phyloP scores from a whole-genome alignment of 768 basidiomycete genomes.

The Pleurotus ostreatus region DNA sequence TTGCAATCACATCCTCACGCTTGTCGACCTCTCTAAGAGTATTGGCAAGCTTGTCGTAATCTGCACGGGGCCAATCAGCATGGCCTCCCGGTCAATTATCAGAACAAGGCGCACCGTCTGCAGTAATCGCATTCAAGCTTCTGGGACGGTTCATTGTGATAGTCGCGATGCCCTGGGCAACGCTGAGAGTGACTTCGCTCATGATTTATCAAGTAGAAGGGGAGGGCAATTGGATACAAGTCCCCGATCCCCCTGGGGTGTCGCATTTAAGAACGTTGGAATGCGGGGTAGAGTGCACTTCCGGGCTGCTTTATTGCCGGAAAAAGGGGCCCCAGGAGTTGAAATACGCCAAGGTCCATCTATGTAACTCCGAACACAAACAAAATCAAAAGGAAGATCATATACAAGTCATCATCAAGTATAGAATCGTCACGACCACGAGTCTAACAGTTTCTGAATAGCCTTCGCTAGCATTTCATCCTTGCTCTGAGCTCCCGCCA shows the following conservation, averaged over 20 bases:
- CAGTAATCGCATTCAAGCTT: constrained; percentile 56
- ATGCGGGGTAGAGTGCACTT: background rate
- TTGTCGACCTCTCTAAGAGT: constrained; percentile 54
- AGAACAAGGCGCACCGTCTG: constrained; percentile 33
- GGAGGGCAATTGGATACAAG: background rate
- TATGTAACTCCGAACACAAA: too few species aligned
- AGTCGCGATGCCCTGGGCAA: constrained; percentile 60
- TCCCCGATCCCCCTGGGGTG: background rate
- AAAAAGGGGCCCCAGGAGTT: background rate
- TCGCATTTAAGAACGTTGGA: background rate
- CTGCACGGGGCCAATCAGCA: constrained; percentile 24
- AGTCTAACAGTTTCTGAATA: constrained; percentile 34
- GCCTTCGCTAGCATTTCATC: constrained; percentile 39
- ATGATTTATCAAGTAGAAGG: constrained; percentile 16
- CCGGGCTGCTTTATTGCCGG: constrained; percentile 1
- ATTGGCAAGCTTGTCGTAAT: constrained; percentile 60
- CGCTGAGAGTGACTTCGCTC: constrained; percentile 42
- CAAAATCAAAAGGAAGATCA: background rate
- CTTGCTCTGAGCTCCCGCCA: constrained; percentile 29
- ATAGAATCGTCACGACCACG: constrained; percentile 25
- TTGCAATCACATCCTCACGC: constrained; percentile 58
- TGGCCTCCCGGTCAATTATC: background rate
- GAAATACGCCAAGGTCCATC: too few species aligned
- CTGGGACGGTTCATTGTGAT: constrained; percentile 62
- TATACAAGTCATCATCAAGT: background rate